Base-by-base conservation (phyloP, 2,329 filamentous ascomycete species). In the Rhynchosporium agropyri region DNA sequence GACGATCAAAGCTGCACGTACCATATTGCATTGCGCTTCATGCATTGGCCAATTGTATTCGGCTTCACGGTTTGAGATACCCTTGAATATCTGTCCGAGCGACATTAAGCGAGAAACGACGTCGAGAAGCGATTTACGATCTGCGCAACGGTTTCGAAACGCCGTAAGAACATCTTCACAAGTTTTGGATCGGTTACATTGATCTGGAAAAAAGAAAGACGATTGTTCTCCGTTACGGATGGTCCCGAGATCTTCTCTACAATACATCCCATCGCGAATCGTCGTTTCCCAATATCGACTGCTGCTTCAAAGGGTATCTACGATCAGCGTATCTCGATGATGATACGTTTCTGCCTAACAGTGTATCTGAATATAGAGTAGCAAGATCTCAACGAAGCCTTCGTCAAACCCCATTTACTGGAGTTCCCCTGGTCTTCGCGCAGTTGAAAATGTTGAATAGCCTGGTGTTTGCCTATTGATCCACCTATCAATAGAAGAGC, bases 161-260 rank as follows among this genome's bases (percentile, higher is more conserved):
- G 26, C 10, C 40, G 50, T 54, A n/a, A 54, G 50, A 54, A 54
- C 50, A 20, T n/a, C 50, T 54, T 33, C 36, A 54, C 43, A 42
- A 9, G 10, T 54, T 54, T n/a, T 20, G 26, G 20, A 28, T 13
- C n/a, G 10, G 10, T n/a, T n/a, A 26, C 36, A 42, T 20, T 3
- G 15, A n/a, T 40, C 40, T 38, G 12, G 36, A 54, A 38, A 36
- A n/a, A 13, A 10, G 15, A 10, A 40, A 9, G 20, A 31, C 33
- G 33, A 54, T 40, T 20, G 33, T 38, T 40, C 28, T 8, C n/a
- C 28, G n/a, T 54, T 42, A 28, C 10, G 33, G 26, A 13, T 36
- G 33, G 33, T 40, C 20, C n/a, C 50, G 50, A 40, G 50, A 42
- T 54, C 50, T 54, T 8, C 50, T 20, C 36, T 13, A 13, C 36